A percentile compares a stretch with the other conserved stretches of the same genome.
Conservation (phyloP, 768 basidiomycete species). For the Calocybe indica region DNA sequence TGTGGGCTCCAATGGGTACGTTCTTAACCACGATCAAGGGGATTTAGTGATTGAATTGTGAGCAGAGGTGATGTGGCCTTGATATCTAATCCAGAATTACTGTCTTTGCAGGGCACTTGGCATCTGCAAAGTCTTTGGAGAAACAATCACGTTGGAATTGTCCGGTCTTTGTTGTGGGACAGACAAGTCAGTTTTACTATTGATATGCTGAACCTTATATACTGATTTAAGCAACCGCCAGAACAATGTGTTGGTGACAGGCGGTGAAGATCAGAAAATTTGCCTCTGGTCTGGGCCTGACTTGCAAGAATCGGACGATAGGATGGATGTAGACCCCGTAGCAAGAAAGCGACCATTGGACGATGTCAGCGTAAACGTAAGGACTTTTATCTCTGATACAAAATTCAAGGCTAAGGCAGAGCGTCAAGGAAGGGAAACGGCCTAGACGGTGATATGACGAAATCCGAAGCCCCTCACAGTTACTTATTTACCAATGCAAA, state of each 20-base stretch:
- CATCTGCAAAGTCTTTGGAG: constrained; percentile 46
- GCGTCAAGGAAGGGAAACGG: too few species aligned
- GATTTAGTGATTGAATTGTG: background rate
- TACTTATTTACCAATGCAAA: constrained; percentile 75
- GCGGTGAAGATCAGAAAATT: constrained; percentile 46
- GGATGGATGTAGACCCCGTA: constrained; percentile 21
- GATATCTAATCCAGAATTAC: constrained; percentile 37
- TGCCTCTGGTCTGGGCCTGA: constrained; percentile 30
- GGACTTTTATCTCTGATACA: too few species aligned
- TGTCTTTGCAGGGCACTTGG: constrained; percentile 37
- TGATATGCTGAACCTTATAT: background rate
- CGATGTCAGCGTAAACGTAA: background rate
- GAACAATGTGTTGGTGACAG: constrained; percentile 38
- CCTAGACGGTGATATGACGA: too few species aligned
- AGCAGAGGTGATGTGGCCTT: constrained; percentile 55
- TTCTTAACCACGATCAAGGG: constrained; percentile 2
- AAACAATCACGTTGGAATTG: constrained; percentile 48
- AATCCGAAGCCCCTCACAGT: too few species aligned
- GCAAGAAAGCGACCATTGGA: constrained; percentile 12
- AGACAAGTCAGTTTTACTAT: constrained; percentile 30
- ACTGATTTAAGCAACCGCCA: constrained; percentile 9
- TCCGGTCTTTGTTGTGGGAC: constrained; percentile 53
- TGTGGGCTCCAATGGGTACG: constrained; percentile 71
- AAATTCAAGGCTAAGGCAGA: too few species aligned
- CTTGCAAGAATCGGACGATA: constrained; percentile 7